Base-by-base conservation (phyloP, 2,329 filamentous ascomycete genomes). In the Ophiocordyceps camponoti-saundersi region DNA sequence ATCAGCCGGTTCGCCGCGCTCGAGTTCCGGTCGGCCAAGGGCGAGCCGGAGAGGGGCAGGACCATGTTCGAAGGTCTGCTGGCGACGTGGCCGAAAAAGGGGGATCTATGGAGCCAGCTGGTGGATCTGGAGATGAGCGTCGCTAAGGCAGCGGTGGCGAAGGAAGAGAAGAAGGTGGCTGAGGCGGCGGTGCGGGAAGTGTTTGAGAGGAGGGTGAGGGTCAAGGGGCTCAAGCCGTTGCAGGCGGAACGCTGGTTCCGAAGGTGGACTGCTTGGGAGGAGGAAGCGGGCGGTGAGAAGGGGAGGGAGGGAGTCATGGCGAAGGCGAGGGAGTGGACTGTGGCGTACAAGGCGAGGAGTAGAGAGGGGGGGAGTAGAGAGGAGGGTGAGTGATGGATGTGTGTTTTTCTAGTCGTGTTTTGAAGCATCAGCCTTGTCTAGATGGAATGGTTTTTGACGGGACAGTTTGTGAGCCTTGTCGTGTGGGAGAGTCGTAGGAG, bases 61-160 rank as follows among this genome's bases (percentile, higher is more conserved):
- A 98, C 93, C 23, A 82, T 96, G 59, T 96, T 96, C 56, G 90
- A 95, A 63, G 84, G 82, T 39, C 72, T 98, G 10, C 72, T 98
- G 8, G 76, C 79, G 34, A 82, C 83, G 5, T 95, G 82, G 69
- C 86, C 88, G 43, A 94, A 93, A 70, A 85, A 87, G 61, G 79
- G 87, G 49, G 88, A 95, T 60, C 70, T 96, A 46, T 96, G 90
- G 90, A 92, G 87, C 63, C 82, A 94, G 64, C 80, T 94, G 53
- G 67, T 95, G 1, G 88, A 95, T 59, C 73, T 95, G 48, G 92
- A 98, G 67, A 73, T 80, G 50, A 71, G 74, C 16, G 73, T 72
- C 34, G 71, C 78, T 40, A 67, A 67, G 22, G 57, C 63, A 46
- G 73, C 26, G 26, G 26, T 10, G 26, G 26, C 26, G 26, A 29